phyloP scores from a whole-genome alignment of 371 early-diverging fungal species.

The Funneliformis caledonium region DNA sequence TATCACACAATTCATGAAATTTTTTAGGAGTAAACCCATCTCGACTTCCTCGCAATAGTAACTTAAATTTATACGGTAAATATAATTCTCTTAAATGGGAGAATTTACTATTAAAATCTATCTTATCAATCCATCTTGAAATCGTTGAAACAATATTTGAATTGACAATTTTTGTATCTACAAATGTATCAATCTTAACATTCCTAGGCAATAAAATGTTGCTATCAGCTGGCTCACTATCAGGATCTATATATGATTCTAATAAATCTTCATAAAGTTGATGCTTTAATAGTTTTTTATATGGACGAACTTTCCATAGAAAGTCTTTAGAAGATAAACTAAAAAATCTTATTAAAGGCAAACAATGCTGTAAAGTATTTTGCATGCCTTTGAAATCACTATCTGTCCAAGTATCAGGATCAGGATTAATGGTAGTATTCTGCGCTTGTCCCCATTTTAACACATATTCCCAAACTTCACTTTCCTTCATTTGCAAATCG shows the following conservation, averaged over 20 bases:
- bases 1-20: not conserved
- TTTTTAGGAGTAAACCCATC: not conserved
- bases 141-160: too few species aligned
- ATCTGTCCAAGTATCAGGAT: not conserved
- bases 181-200: too few species aligned
- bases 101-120: too few species aligned
- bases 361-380: not conserved
- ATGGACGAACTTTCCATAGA: not conserved
- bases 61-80: not conserved
- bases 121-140: too few species aligned
- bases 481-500: conserved; percentile 15
- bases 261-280: conserved; percentile 6
- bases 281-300: not conserved
- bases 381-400: not conserved
- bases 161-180: too few species aligned
- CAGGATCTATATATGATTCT: not conserved
- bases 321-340: conserved; percentile 9
- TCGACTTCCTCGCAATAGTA: not conserved
- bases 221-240: too few species aligned
- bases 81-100: too few species aligned
- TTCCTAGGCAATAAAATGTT: too few species aligned
- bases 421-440: not conserved
- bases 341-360: conserved; percentile 2
- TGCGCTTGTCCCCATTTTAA: not conserved
- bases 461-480: conserved; percentile 20